phyloP scores from a whole-genome alignment of 2,329 filamentous ascomycete species.

The Cryphonectria parasitica region DNA sequence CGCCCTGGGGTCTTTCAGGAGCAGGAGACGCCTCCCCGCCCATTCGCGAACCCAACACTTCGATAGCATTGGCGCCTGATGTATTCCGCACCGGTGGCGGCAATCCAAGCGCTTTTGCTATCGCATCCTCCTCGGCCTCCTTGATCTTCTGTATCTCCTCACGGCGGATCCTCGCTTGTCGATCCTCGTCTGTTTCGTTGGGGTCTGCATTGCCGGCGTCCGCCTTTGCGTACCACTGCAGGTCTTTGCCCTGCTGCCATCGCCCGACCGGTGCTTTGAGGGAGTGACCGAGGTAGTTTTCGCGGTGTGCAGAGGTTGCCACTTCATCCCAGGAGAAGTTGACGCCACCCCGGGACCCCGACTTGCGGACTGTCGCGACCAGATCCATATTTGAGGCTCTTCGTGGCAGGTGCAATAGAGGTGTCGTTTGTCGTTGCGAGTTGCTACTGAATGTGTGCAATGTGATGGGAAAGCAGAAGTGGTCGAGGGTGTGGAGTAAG shows the following conservation, averaged over 20 bases:
- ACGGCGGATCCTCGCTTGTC: slow-evolving; percentile 63
- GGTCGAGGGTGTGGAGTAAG: neutral
- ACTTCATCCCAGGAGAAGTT: slow-evolving; percentile 98
- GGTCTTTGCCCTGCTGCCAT: slow-evolving; percentile 79
- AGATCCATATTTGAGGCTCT: slow-evolving; percentile 72
- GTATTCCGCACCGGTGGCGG: slow-evolving; percentile 66
- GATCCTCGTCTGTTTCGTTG: slow-evolving; percentile 62
- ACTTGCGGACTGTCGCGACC: slow-evolving; percentile 86
- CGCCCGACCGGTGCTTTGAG: slow-evolving; percentile 90
- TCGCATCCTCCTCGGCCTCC: slow-evolving; percentile 90
- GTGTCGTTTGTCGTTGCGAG: neutral
- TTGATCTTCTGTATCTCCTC: slow-evolving; percentile 84
- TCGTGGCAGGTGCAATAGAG: neutral
- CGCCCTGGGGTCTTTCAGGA: slow-evolving; percentile 38
- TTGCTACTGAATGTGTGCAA: neutral
- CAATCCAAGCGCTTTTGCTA: slow-evolving; percentile 80
- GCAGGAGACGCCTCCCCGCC: slow-evolving; percentile 35
- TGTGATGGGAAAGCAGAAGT: neutral
- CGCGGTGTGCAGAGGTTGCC: slow-evolving; percentile 81
- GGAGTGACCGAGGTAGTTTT: slow-evolving; percentile 88
- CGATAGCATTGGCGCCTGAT: slow-evolving; percentile 70
- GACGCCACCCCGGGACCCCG: slow-evolving; percentile 86
- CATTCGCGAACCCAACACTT: slow-evolving; percentile 52
- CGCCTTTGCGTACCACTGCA: slow-evolving; percentile 68
- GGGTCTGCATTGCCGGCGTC: slow-evolving; percentile 51